Percentiles rank a stretch among this genome's conserved stretches.
phyloP scores from a whole-genome alignment of 179 eudicot species.

The Kewa caespitosa region DNA sequence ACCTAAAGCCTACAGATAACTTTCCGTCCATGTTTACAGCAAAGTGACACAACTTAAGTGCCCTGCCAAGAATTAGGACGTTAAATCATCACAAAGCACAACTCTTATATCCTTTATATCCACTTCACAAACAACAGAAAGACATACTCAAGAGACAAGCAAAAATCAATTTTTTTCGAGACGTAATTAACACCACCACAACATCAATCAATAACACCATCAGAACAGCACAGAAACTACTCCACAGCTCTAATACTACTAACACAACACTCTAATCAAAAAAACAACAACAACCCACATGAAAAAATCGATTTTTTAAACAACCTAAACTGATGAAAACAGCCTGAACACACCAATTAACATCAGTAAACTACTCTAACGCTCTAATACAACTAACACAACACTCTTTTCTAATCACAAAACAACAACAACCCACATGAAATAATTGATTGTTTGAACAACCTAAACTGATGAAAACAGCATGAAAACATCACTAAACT shows the following conservation, averaged over 20 bases:
- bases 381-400: too few relatives aligned
- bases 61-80: conserved; percentile 78
- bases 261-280: background rate
- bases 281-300: conserved; percentile 5
- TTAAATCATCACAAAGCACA: background rate
- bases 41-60: conserved; percentile 46
- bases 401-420: too few relatives aligned
- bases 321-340: too few relatives aligned
- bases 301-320: too few relatives aligned
- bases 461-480: too few relatives aligned
- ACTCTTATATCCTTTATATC: background rate
- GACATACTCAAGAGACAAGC: background rate
- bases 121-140: background rate
- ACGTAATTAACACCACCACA: background rate
- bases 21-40: conserved; percentile 80
- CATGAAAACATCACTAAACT: background rate
- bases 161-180: background rate
- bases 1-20: conserved; percentile 61
- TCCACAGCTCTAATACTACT: too few relatives aligned
- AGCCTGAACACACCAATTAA: too few relatives aligned
- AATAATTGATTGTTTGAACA: too few relatives aligned
- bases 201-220: background rate
- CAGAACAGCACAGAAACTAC: background rate
- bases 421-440: too few relatives aligned
- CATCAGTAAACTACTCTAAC: too few relatives aligned